Evolutionary conservation across 768 basidiomycete genomes (phyloP).

Genomic region (Lactarius indigo): DNA sequence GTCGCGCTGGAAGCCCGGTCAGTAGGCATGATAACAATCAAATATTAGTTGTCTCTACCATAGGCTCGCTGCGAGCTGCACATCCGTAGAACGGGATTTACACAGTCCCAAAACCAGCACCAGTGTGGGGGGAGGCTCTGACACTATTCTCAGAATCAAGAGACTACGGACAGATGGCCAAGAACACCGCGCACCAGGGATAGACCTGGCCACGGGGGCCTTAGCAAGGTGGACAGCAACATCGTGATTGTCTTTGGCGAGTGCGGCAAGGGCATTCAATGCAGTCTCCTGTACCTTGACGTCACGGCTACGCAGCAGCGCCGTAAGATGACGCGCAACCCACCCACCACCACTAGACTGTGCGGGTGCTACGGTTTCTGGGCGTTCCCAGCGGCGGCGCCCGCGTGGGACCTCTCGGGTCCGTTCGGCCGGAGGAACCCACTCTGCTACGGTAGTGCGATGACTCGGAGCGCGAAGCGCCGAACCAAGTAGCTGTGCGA

Average conservation of each 20-base stretch:
- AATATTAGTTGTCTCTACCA: conserved; percentile 43
- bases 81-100: conserved; percentile 55
- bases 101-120: conserved; percentile 46
- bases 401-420: conserved; percentile 47
- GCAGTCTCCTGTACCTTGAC: conserved; percentile 66
- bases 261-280: conserved; percentile 57
- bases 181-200: conserved; percentile 6
- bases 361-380: conserved; percentile 39
- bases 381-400: conserved; percentile 74
- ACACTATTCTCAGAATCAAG: too few species aligned
- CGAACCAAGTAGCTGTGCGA: conserved; percentile 57
- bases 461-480: conserved; percentile 49
- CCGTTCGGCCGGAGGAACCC: conserved; percentile 59
- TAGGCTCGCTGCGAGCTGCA: conserved; percentile 67
- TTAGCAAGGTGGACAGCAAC: conserved; percentile 51
- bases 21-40: neutral
- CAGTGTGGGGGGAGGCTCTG: conserved; percentile 37
- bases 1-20: conserved; percentile 44
- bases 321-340: conserved; percentile 51
- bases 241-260: conserved; percentile 58
- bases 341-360: conserved; percentile 45
- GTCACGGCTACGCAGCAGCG: conserved; percentile 49
- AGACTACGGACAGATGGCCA: neutral
- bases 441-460: conserved; percentile 51
- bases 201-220: conserved; percentile 16